These are phyloP conservation scores for Corchorus capsularis DNA, from an alignment of 345 rosid genomes.

Conservation along the genomic window DNA sequence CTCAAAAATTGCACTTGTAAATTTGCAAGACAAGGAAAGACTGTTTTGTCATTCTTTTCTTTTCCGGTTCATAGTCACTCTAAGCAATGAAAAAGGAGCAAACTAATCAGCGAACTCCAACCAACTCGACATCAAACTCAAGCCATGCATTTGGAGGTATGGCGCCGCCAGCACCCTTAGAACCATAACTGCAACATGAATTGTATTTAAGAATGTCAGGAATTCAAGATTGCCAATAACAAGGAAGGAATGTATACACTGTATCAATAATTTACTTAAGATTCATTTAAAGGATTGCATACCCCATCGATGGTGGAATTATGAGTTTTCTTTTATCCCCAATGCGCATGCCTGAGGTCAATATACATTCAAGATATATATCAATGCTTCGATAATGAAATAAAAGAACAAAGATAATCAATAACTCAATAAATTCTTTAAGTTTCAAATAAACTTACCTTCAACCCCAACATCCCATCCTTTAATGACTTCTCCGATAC, in stretches of 20 bases:
- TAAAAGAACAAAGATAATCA: background rate
- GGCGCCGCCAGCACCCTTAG: constrained; percentile 38
- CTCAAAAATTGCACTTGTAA: background rate
- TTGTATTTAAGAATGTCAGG: background rate
- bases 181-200: constrained; percentile 50
- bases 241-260: background rate
- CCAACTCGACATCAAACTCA: constrained; percentile 60
- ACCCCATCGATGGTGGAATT: constrained; percentile 79
- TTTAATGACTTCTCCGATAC: constrained; percentile 87
- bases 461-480: constrained; percentile 99
- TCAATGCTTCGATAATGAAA: constrained; percentile 1
- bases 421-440: constrained; percentile 7
- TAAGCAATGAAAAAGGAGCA: background rate
- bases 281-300: constrained; percentile 8
- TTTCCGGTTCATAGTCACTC: background rate
- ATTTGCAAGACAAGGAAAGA: no score
- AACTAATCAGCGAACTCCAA: constrained; percentile 41
- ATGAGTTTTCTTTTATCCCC: constrained; percentile 75
- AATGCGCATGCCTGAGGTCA: constrained; percentile 58
- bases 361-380: background rate
- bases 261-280: background rate
- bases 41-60: background rate
- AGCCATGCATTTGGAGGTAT: constrained; percentile 72
- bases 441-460: constrained; percentile 46
- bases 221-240: background rate